Percentiles rank a stretch among this genome's conserved stretches.
phyloP scores from a whole-genome alignment of 2,329 filamentous ascomycete genomes.

The Cryphonectria carpinicola region DNA sequence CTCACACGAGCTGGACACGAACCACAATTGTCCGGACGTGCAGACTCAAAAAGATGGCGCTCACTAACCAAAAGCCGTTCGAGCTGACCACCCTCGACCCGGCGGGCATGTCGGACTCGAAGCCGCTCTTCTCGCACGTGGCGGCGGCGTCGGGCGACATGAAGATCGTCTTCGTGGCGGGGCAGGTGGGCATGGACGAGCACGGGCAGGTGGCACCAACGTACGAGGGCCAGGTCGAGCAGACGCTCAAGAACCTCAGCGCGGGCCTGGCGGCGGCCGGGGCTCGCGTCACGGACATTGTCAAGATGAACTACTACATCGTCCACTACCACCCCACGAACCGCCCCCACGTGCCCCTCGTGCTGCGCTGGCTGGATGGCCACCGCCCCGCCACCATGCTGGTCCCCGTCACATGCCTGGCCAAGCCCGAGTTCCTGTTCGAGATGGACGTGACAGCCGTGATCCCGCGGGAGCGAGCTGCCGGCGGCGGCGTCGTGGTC shows the following conservation, averaged over 20 bases:
- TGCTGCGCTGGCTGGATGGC: slow-evolving; percentile 42
- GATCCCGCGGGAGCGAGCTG: no score
- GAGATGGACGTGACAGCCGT: slow-evolving; percentile 47
- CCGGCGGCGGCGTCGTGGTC: slow-evolving; percentile 28
- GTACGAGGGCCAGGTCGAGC: slow-evolving; percentile 47
- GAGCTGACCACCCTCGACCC: no score
- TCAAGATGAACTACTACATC: slow-evolving; percentile 48
- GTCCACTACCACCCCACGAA: slow-evolving; percentile 46
- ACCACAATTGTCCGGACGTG: no score
- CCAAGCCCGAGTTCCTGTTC: slow-evolving; percentile 44
- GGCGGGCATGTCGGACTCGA: no score
- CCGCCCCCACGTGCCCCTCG: slow-evolving; percentile 41
- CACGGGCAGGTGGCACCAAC: slow-evolving; percentile 40
- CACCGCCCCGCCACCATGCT: slow-evolving; percentile 49
- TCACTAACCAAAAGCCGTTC: no score
- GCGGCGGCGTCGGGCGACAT: background rate
- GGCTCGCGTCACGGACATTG: slow-evolving; percentile 42
- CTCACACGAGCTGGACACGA: no score
- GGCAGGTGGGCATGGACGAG: slow-evolving; percentile 41
- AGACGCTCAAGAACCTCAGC: slow-evolving; percentile 44
- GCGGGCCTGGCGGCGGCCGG: slow-evolving; percentile 42
- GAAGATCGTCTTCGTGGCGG: slow-evolving; percentile 34
- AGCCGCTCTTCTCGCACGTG: no score
- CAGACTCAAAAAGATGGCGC: no score
- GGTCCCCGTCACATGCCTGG: slow-evolving; percentile 46